Conservation (phyloP, 768 basidiomycete genomes). For the Pleurotus tuber-regium region DNA sequence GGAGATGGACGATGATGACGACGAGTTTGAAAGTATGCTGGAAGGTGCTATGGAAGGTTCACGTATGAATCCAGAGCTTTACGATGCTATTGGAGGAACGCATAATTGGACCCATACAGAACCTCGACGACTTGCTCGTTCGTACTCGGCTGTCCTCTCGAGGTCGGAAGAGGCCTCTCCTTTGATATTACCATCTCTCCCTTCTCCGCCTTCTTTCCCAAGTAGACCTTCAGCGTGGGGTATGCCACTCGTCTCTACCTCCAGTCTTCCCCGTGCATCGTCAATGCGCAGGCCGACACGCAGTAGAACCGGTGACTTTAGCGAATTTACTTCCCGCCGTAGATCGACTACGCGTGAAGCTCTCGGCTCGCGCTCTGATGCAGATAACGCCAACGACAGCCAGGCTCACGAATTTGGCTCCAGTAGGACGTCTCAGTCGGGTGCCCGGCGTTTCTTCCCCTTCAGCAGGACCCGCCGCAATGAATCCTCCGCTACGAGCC, state of each 20-base stretch:
- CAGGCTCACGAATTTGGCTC: slow-evolving; percentile 8
- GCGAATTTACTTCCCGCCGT: slow-evolving; percentile 67
- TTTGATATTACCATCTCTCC: slow-evolving; percentile 17
- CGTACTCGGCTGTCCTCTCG: slow-evolving; percentile 15
- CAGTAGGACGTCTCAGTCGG: slow-evolving; percentile 10
- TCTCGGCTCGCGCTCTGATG: slow-evolving; percentile 24
- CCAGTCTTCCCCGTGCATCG: slow-evolving; percentile 49
- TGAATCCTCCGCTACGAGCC: slow-evolving; percentile 23
- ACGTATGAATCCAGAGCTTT: slow-evolving; percentile 57
- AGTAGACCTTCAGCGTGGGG: slow-evolving; percentile 32
- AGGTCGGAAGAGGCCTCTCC: slow-evolving; percentile 29
- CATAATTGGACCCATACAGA: slow-evolving; percentile 9
- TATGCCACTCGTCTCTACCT: slow-evolving; percentile 18
- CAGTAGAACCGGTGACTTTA: slow-evolving; percentile 63
- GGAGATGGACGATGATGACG: slow-evolving; percentile 68
- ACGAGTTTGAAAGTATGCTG: slow-evolving; percentile 49
- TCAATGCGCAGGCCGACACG: slow-evolving; percentile 59
- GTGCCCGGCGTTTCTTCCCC: slow-evolving; percentile 56
- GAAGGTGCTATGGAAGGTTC: slow-evolving; percentile 50
- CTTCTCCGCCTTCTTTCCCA: slow-evolving; percentile 21
- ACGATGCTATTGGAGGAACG: slow-evolving; percentile 54
- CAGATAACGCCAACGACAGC: slow-evolving; percentile 17
- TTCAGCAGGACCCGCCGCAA: slow-evolving; percentile 44
- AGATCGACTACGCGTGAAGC: slow-evolving; percentile 48
- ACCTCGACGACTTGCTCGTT: slow-evolving; percentile 7